phyloP scores from a whole-genome alignment of 495 filamentous ascomycete genomes.

The Pyrenula massariospora region DNA sequence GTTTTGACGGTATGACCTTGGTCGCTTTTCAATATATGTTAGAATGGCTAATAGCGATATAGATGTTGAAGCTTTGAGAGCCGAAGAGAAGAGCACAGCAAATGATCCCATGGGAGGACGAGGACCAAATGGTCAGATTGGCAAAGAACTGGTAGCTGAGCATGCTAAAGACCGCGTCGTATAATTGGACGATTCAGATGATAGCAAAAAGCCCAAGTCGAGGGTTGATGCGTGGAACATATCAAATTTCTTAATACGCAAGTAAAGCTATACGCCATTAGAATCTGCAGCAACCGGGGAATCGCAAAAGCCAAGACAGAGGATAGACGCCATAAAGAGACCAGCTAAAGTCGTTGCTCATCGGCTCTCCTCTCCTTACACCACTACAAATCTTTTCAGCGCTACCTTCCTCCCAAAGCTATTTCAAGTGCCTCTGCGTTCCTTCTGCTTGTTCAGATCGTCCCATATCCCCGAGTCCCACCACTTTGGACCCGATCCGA shows the following conservation, averaged over 20 bases:
- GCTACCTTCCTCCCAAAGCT: not conserved
- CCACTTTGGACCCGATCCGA: slow-evolving; percentile 68
- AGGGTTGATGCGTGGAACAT: no score
- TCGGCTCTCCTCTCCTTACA: no score
- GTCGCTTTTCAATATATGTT: no score
- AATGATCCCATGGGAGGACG: not conserved
- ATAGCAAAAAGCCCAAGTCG: no score
- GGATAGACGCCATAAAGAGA: not conserved
- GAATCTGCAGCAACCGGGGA: not conserved
- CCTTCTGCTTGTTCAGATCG: slow-evolving; percentile 16
- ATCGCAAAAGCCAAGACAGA: not conserved
- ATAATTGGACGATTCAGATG: not conserved
- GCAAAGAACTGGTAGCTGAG: not conserved
- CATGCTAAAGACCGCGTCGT: not conserved
- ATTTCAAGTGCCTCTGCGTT: not conserved
- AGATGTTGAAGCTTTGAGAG: not conserved
- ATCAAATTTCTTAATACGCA: no score
- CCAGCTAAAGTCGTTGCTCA: no score
- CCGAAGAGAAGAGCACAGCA: not conserved
- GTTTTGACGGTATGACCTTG: not conserved
- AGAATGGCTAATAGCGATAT: not conserved
- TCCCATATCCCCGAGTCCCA: slow-evolving; percentile 42
- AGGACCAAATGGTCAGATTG: not conserved
- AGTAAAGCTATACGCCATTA: no score
- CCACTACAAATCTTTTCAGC: no score